These are phyloP conservation scores for Delonix regia DNA, from an alignment of 306 rosid genomes.

Conservation along the genomic window DNA sequence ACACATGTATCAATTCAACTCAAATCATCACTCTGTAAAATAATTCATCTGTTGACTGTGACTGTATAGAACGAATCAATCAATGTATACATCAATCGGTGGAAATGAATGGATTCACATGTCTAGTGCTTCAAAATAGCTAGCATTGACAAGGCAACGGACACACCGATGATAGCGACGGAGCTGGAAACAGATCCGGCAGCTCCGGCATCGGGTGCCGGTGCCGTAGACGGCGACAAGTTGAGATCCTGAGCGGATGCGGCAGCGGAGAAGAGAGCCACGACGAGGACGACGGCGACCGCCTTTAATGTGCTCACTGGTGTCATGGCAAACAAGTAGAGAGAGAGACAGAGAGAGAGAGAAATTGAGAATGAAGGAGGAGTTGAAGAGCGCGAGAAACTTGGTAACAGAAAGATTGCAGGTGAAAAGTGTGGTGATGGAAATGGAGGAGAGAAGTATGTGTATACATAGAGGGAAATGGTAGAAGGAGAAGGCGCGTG, in stretches of 20 bases:
- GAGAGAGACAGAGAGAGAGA: too few species aligned
- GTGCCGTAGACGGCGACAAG: constrained; percentile 22
- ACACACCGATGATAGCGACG: background rate
- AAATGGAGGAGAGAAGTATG: background rate
- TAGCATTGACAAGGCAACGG: background rate
- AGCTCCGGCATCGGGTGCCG: constrained; percentile 34
- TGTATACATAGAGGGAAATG: background rate
- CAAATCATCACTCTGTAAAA: background rate
- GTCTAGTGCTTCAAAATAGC: background rate
- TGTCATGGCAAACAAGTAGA: constrained; percentile 38
- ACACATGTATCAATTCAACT: background rate
- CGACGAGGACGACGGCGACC: constrained; percentile 8
- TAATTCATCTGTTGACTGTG: background rate
- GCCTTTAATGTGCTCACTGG: constrained; percentile 28
- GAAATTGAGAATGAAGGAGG: background rate
- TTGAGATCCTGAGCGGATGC: constrained; percentile 39
- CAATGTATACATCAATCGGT: too few species aligned
- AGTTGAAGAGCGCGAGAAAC: too few species aligned
- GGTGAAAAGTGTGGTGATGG: background rate
- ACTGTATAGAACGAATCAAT: background rate
- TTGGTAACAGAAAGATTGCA: background rate
- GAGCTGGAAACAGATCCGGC: constrained; percentile 15
- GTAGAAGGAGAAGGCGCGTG: background rate
- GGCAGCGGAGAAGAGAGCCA: constrained; percentile 22
- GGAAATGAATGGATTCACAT: background rate